Percentiles rank a stretch among this genome's conserved stretches.
phyloP scores from a whole-genome alignment of 352 stramenopile species.

The Globisporangium emineosum region DNA sequence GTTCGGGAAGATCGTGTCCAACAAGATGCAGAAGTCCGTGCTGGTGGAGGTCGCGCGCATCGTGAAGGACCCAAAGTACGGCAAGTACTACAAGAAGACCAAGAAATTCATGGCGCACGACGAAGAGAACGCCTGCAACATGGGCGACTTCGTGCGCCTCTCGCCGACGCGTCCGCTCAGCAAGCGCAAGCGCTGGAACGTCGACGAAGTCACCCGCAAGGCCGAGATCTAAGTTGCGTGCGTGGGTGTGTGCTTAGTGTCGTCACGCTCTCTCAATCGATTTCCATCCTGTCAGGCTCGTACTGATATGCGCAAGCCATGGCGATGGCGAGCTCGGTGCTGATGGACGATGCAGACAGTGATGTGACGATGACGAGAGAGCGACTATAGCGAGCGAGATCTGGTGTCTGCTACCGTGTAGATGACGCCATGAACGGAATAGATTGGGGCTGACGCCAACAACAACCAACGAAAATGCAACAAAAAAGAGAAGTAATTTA shows the following conservation, averaged over 20 bases:
- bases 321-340: background rate
- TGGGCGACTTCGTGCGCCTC: constrained; percentile 84
- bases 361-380: background rate
- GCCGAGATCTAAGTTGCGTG: constrained; percentile 61
- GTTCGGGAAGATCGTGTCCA: constrained; percentile 94
- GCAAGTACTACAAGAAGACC: constrained; percentile 94
- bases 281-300: background rate
- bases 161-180: constrained; percentile 73
- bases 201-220: constrained; percentile 88
- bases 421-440: constrained; percentile 6
- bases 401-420: background rate
- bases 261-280: background rate
- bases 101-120: constrained; percentile 98
- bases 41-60: constrained; percentile 94
- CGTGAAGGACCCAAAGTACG: constrained; percentile 93
- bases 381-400: background rate
- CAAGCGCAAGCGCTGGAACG: constrained; percentile 88
- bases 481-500: constrained; percentile 45
- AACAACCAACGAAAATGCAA: constrained; percentile 23
- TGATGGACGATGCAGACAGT: background rate
- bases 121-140: constrained; percentile 92
- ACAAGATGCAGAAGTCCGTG: constrained; percentile 97
- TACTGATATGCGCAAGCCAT: background rate
- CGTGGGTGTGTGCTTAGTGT: background rate
- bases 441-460: constrained; percentile 7